Evolutionary conservation across 2,329 filamentous ascomycete species (phyloP), one percentile per base, ranked within the genome.

Genomic region (Boeremia lycopersici): DNA sequence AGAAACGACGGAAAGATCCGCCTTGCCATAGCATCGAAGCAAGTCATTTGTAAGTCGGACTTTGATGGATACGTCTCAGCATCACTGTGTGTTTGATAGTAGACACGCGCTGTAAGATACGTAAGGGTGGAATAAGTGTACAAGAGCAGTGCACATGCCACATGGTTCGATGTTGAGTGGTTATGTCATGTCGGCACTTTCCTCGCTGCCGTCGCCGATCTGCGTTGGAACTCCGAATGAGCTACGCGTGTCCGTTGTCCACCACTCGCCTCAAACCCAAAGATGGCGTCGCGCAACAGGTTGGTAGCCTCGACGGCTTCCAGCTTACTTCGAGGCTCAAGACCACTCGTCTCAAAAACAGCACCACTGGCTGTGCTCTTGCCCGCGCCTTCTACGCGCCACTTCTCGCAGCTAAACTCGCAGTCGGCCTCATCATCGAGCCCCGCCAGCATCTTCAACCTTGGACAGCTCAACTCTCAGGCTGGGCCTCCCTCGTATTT

Each of bases 401-500:
- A 55, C 64, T 73, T 73, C 65, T 64, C 65, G 23, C 69, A 72
- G 59, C 60, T 68, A 53, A 68, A 58, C 60, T 64, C 66, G 19
- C 67, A 66, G 33, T 60, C 66, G 26, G 65, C 64, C 34, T 55
- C 60, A 17, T 59, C 61, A 2, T 56, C 58, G 30, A 67, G 59
- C 57, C 63, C 69, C 35, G 49, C 62, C 30, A 71, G 62, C 55
- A 63, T 72, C 58, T 72, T 73, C 57, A 63, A 63, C 30, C 38
- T 70, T 15, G 62, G 68, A 39, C 63, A 68, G 46, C 47, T 62
- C 9, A 67, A 62, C 51, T 65, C 68, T 3, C 59, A 61, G 33
- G 31, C 54, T 49, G 68, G 81, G 4, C 84, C 88, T 31, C 83
- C 88, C 7, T 87, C 89, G n/a, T 96, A 96, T 78, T 96, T 96